Evolutionary conservation across 2,329 filamentous ascomycete genomes (phyloP).

Genomic region (Tympanopsis confertula): DNA sequence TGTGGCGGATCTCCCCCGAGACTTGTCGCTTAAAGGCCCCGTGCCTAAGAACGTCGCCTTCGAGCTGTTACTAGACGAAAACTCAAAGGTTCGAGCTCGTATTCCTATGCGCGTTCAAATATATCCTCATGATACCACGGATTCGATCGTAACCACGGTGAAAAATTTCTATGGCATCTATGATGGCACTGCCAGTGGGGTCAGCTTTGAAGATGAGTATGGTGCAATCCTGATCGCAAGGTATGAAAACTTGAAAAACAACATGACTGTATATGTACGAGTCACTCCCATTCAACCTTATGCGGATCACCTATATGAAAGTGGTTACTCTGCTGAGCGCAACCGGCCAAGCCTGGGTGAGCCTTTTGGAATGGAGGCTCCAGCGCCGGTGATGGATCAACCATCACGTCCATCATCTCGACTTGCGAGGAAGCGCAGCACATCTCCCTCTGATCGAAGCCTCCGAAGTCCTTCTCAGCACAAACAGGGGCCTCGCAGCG

Average conservation of each 20-base stretch:
- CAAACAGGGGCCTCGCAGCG: constrained; percentile 31
- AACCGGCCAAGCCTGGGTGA: constrained; percentile 45
- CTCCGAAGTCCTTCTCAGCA: constrained; percentile 45
- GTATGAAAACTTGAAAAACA: constrained; percentile 53
- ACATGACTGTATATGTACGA: constrained; percentile 54
- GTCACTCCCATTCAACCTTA: constrained; percentile 35
- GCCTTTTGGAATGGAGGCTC: constrained; percentile 46
- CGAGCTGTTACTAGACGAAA: constrained; percentile 46
- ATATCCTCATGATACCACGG: constrained; percentile 53
- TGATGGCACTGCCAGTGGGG: constrained; percentile 39
- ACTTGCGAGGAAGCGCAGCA: constrained; percentile 40
- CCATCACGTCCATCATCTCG: constrained; percentile 40
- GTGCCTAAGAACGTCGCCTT: constrained; percentile 51
- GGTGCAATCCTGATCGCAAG: constrained; percentile 52
- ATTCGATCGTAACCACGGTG: constrained; percentile 57
- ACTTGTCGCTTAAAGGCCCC: constrained; percentile 21
- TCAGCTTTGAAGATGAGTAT: constrained; percentile 54
- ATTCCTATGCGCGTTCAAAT: constrained; percentile 58
- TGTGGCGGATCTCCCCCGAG: constrained; percentile 11
- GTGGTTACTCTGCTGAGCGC: constrained; percentile 27
- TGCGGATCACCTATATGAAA: constrained; percentile 26
- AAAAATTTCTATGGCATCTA: constrained; percentile 63
- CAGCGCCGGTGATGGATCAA: constrained; percentile 23
- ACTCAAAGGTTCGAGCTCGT: constrained; percentile 43
- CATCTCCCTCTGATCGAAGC: constrained; percentile 41